These are phyloP conservation scores for Xylaria venustula DNA, from an alignment of 495 filamentous ascomycete genomes.

Conservation along the genomic window DNA sequence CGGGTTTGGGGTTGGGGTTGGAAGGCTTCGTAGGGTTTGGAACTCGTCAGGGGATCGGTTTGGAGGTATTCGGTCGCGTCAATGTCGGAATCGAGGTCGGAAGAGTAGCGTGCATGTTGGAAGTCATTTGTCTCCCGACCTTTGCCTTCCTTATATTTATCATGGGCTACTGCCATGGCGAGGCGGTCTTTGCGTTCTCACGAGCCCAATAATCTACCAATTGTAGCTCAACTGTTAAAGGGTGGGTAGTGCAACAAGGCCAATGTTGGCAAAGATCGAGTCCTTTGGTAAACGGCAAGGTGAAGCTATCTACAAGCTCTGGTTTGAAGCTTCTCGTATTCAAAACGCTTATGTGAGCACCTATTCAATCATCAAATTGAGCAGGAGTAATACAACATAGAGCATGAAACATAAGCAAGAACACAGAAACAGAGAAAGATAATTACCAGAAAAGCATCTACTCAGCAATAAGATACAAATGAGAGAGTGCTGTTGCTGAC, in stretches of 20 bases:
- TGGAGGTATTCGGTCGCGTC: conserved; percentile 43
- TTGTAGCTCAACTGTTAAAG: no score
- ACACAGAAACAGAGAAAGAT: neutral
- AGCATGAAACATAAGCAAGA: neutral
- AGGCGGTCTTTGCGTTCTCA: neutral
- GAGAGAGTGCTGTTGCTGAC: neutral
- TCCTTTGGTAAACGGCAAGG: no score
- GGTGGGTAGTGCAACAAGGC: no score
- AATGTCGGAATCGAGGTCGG: conserved; percentile 39
- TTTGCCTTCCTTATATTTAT: conserved; percentile 18
- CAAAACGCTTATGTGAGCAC: no score
- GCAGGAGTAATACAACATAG: neutral
- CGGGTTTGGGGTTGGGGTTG: conserved; percentile 13
- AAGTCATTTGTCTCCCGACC: conserved; percentile 12
- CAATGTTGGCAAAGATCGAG: no score
- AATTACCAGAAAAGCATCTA: neutral
- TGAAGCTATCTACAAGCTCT: no score
- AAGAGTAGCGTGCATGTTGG: conserved; percentile 26
- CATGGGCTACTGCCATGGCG: conserved; percentile 18
- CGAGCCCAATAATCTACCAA: neutral
- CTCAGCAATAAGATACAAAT: neutral
- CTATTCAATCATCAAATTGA: no score
- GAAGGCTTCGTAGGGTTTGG: conserved; percentile 15
- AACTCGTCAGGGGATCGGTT: conserved; percentile 24
- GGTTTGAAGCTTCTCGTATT: no score